Evolutionary conservation across 2,329 filamentous ascomycete species (phyloP), one percentile per base, ranked within the genome.

Genomic region (Colletotrichum higginsianum): DNA sequence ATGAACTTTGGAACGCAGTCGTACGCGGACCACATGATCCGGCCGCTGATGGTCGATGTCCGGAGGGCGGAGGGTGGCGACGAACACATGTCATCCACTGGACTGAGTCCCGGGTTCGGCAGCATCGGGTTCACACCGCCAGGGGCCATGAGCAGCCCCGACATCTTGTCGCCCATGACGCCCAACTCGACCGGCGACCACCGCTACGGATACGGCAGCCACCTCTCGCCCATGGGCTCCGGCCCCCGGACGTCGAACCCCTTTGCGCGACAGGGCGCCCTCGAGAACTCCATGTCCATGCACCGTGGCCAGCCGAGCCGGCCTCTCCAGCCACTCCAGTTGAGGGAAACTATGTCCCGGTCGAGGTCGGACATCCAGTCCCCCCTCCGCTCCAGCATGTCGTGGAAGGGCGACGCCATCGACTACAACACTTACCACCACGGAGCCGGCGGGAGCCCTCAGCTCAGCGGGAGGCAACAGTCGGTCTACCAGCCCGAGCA

Each of bases 11-110:
- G 82, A 6, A 80, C 78, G 21, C 83, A 86, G 40, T 82, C 85
- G 3, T 91, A 90, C 76, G 81, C 85, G 7, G 87, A 90, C 73
- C 89, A 89, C 68, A 89, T 91, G 82, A 89, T 91, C 82, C 86
- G 91, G 42, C 90, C 92, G 2, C 79, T 94, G 73, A 90, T 93
- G 82, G 86, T 94, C 30, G 92, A 94, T 76, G 87, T 93, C 73
- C 86, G 92, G 72, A 87, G 91, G 75, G 82, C 86, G 38, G 89
- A 91, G 9, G 65, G 68, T 42, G 86, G 87, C 13, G 89, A 90
- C n/a, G 88, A 91, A 26, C 90, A 92, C 76, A 85, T 92, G 75
- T 93, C 92, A 13, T 88, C 91, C 0, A 89, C 90, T 0, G 90
- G 89, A 13, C 85, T 94, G 35, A 93, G 88, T 73, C 90, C 92